Evolutionary conservation across 2,329 filamentous ascomycete species (phyloP), one percentile per base, ranked within the genome.

Genomic region (Xylariaceae sp.): DNA sequence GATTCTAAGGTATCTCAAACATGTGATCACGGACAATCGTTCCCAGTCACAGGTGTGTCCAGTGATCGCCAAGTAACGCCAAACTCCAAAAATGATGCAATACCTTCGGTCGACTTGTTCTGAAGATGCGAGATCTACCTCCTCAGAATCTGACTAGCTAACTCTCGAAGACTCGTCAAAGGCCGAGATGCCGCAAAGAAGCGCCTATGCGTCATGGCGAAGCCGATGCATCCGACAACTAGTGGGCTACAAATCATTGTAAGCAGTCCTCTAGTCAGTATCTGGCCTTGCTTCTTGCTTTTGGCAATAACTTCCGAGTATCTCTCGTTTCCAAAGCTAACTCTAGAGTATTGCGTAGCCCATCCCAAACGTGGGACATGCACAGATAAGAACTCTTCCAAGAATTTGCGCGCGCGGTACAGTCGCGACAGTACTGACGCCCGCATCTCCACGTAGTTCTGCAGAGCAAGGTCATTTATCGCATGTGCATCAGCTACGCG

Each of bases 361-460:
- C 93, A 97, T 0, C 93, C 94, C 12, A 92, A 71, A 22, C 79
- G 74, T 0, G 94, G 94, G 2, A 95, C 65, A 62, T 88, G 86
- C 13, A 88, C 80, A 47, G 87, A 89, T 47, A 97, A 74, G 33
- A 80, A 82, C 73, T 99, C 94, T 66, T 99, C 94, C 13, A 97
- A 74, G 59, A 77, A 85, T 71, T 99, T 99, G 50, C 94, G 83
- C 10, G 94, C 68, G 33, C 87, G 81, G 65, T 97, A 97, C 0
- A 87, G 65, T 0, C 82, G 85, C 1, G 86, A 90, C 38, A 88
- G 83, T 9, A 97, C 94, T 3, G 89, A 89, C 0, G 86, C 82
- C 10, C 92, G 84, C 94, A 99, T 99, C 72, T 99, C 94, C 44
- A 87, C 78, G 68, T 97, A 97, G 67, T 99, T 99, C 43, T 89